Evolutionary conservation across 768 basidiomycete genomes (phyloP), one percentile per base, ranked within the genome.

Genomic region (Cubamyces lactineus): DNA sequence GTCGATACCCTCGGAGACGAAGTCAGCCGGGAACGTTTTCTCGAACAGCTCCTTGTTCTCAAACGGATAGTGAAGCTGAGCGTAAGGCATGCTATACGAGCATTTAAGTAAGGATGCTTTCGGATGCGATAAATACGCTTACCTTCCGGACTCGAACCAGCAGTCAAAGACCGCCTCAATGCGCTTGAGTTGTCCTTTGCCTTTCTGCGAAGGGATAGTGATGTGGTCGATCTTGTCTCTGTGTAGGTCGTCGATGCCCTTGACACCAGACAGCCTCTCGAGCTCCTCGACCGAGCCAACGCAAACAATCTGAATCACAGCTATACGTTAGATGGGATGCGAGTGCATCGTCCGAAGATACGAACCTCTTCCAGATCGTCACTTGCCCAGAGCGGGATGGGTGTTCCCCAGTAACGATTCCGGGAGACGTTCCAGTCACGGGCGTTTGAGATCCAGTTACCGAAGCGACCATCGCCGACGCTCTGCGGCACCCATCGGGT

Each of bases 111-210:
- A 28, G 28, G 23, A 11, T 15, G 7, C n/a, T 38, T 0, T 13
- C 16, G 12, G 0, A 28, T 1, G 26, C 16, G 2, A 19, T 12
- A 17, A 16, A 1, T 5, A 1, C 5, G 17, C 28, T 63, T 66
- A 94, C 94, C 92, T 94, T 78, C 97, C 97, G 4, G 96, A 98
- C 77, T 99, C 97, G 72, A 99, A 99, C 97, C 97, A 99, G 71
- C 97, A 99, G 72, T 99, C 97, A 72, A 99, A 98, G 40, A 99
- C 94, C 74, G 98, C 97, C 62, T 97, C 93, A n/a, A 98, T 82
- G 51, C 97, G 88, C 75, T 84, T 92, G 23, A 99, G 77, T 12
- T 76, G 75, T 16, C 96, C 96, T 69, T 93, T 96, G 54, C 96
- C 96, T 73, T 85, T 77, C 72, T 88, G 79, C 19, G 95, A 97